Base-by-base conservation (phyloP, 768 basidiomycete species). In the Leucosporidium yakuticum region DNA sequence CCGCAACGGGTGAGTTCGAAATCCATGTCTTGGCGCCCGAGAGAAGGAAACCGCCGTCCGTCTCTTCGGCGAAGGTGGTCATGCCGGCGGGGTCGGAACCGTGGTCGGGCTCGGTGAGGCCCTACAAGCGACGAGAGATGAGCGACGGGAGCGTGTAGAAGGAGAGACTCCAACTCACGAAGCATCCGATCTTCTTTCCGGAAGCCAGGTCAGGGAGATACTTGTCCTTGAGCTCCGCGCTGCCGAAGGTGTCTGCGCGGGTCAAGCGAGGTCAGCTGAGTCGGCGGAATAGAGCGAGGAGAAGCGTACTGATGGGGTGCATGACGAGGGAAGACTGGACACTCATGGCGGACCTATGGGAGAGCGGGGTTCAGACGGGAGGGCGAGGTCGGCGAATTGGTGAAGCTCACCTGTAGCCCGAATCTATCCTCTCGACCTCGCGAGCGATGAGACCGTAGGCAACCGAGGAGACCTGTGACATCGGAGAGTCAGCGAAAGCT, bases 11-110 rank as follows among this genome's bases (percentile, higher is more conserved):
- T 17, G 71, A 66, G 76, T 96, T 96, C 20, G 91, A 85, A 76
- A 98, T 98, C 95, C 95, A 98, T 0, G 92, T 98, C 82, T 98
- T 98, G 79, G 89, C 89, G 61, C 95, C 95, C 70, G 86, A 89
- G 62, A 98, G 76, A 31, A 89, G 79, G 79, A 87, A 97, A 6
- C 91, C 92, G 63, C 88, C 88, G 11, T 78, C 77, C 0, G 83
- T 82, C 78, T 96, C 91, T 69, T 85, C 85, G 17, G 92, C 95
- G 32, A 84, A 87, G 1, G 95, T 96, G 76, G 94, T 90, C 95
- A 98, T 97, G n/a, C 88, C 86, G n/a, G 87, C 88, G 21, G 94
- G 94, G 75, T 98, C 95, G 3, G 94, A 97, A 29, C 95, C 95
- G 76, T 96, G 92, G 74, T 97, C 92, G 0, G 95, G 91, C 79